Percentiles rank a stretch among this genome's conserved stretches.
These are phyloP conservation scores for Umbilicus rupestris DNA, from an alignment of 164 flowering plant species.

Conservation along the genomic window DNA sequence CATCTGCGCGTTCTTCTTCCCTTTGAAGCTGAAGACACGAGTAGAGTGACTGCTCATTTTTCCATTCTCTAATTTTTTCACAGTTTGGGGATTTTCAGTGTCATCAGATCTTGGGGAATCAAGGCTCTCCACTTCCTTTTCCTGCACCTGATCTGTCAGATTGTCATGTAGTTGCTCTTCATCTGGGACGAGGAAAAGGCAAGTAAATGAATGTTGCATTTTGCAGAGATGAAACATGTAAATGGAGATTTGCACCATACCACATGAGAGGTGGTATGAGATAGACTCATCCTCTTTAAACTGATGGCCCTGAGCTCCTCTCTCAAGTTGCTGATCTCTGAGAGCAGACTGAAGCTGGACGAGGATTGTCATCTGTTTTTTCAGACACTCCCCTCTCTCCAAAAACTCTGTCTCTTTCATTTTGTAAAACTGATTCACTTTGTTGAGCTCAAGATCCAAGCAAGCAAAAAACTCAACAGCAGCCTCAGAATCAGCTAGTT, in stretches of 20 bases:
- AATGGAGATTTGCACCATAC: constrained; percentile 19
- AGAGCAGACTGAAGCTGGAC: constrained; percentile 45
- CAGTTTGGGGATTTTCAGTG: constrained; percentile 28
- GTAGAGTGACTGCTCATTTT: constrained; percentile 42
- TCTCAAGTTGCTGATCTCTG: constrained; percentile 30
- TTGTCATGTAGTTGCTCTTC: constrained; percentile 39
- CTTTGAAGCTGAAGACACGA: constrained; percentile 48
- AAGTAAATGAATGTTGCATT: too few relatives aligned
- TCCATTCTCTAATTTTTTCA: constrained; percentile 34
- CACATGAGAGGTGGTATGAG: constrained; percentile 60
- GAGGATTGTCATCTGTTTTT: constrained; percentile 78
- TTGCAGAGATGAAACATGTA: too few relatives aligned
- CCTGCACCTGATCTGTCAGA: constrained; percentile 28
- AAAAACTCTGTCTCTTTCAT: constrained; percentile 78
- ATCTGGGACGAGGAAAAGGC: constrained; percentile 19
- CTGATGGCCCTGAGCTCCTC: constrained; percentile 29
- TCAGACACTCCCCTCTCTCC: constrained; percentile 72
- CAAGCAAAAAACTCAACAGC: constrained; percentile 57
- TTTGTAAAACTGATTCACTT: constrained; percentile 82
- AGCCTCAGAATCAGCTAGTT: constrained; percentile 57
- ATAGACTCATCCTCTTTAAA: constrained; percentile 59
- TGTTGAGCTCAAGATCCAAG: constrained; percentile 78
- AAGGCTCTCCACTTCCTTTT: constrained; percentile 23
- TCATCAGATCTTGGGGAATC: constrained; percentile 44
- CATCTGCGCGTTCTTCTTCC: constrained; percentile 52